Conservation (phyloP, 345 rosid species). For the Citrus mangshanensis region DNA sequence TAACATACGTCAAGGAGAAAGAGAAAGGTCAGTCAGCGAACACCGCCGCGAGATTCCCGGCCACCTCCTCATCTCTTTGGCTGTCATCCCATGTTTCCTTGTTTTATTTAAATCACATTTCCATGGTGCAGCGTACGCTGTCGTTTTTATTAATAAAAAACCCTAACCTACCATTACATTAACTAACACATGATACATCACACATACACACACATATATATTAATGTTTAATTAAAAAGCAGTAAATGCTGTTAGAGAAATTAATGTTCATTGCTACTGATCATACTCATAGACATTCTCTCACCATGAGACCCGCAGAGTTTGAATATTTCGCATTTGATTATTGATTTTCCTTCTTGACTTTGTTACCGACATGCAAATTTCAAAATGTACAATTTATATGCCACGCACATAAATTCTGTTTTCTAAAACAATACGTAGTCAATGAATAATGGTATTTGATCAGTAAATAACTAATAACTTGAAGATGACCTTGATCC, state of each 20-base stretch:
- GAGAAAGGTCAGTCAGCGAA: constrained; percentile 7
- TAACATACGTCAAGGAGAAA: constrained; percentile 14
- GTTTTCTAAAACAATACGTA: neutral
- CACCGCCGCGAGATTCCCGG: constrained; percentile 44
- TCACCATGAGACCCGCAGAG: neutral
- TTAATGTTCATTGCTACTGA: neutral
- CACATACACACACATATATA: too few relatives aligned
- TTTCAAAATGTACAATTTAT: neutral
- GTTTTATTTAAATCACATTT: neutral
- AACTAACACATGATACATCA: neutral
- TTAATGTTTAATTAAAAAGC: neutral
- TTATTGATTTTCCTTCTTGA: neutral
- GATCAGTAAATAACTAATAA: neutral
- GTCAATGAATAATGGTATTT: neutral
- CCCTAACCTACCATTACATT: neutral
- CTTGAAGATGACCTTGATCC: neutral
- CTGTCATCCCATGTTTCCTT: neutral
- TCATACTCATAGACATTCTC: neutral
- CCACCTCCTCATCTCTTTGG: constrained; percentile 4
- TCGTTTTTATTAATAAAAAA: neutral
- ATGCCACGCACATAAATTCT: neutral
- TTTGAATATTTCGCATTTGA: neutral
- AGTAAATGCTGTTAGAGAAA: neutral
- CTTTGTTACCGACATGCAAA: neutral
- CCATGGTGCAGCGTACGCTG: neutral